Percentiles rank a stretch among this genome's conserved stretches.
These are phyloP conservation scores for Plasmodium malariae DNA, from an alignment of 169 alveolate genomes.

Conservation along the genomic window DNA sequence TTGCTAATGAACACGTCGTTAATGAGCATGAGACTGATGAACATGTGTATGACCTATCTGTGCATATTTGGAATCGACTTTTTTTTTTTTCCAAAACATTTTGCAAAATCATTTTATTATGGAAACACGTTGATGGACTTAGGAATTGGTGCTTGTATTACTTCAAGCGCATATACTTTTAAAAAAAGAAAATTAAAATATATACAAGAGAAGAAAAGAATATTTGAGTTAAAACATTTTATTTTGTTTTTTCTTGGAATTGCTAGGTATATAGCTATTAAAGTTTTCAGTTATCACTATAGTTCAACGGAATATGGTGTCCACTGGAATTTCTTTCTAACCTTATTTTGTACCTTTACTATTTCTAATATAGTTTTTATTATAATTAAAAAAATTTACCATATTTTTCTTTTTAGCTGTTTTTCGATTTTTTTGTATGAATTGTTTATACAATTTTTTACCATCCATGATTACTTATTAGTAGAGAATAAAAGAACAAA, in stretches of 20 bases:
- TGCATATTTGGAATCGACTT: slow-evolving; percentile 67
- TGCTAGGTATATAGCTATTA: slow-evolving; percentile 28
- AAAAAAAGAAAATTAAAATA: slow-evolving; percentile 2
- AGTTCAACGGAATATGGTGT: slow-evolving; percentile 61
- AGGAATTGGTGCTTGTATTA: slow-evolving; percentile 53
- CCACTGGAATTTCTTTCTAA: slow-evolving; percentile 62
- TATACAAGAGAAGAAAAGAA: neutral
- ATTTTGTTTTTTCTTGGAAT: slow-evolving; percentile 45
- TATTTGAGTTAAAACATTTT: slow-evolving; percentile 34
- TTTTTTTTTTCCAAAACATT: slow-evolving; percentile 63
- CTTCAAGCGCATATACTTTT: slow-evolving; percentile 42
- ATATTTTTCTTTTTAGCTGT: slow-evolving; percentile 32
- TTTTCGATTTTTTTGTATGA: slow-evolving; percentile 20
- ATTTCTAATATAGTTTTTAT: slow-evolving; percentile 4
- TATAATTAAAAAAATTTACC: neutral
- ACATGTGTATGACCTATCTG: slow-evolving; percentile 31
- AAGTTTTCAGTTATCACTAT: slow-evolving; percentile 29
- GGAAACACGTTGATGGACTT: slow-evolving; percentile 68
- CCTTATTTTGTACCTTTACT: slow-evolving; percentile 23
- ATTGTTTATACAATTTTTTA: slow-evolving; percentile 9
- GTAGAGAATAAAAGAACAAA: neutral
- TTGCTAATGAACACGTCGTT: too few relatives aligned
- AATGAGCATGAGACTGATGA: slow-evolving; percentile 35
- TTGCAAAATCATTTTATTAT: slow-evolving; percentile 38
- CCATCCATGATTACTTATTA: slow-evolving; percentile 20